Conservation (phyloP, 2,329 filamentous ascomycete species). For the Ophiostoma sp. region DNA sequence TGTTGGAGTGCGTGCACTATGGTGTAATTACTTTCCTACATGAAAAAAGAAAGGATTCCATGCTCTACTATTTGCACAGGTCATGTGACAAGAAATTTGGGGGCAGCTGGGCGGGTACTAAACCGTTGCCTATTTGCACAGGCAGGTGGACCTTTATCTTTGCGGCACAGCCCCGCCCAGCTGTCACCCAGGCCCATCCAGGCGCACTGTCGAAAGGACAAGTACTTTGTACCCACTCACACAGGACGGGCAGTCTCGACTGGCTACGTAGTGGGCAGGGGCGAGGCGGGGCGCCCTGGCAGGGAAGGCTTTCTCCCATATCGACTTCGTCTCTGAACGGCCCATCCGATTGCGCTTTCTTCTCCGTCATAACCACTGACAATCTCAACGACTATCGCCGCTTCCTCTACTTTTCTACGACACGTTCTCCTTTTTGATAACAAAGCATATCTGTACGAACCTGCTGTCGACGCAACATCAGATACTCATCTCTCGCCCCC, state of each 20-base stretch:
- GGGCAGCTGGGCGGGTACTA: background rate
- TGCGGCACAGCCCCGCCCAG: background rate
- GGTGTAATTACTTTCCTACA: background rate
- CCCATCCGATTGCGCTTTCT: conserved; percentile 7
- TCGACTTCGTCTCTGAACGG: background rate
- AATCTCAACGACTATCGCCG: background rate
- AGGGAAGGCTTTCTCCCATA: background rate
- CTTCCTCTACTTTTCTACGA: background rate
- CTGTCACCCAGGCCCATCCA: background rate
- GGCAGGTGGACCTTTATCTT: background rate
- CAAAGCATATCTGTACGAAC: background rate
- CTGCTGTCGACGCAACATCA: background rate
- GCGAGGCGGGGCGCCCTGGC: background rate
- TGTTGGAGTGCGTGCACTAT: background rate
- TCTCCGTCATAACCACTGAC: background rate
- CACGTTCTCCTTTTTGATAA: background rate
- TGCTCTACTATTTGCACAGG: background rate
- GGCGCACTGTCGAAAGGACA: background rate
- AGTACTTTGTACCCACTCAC: background rate
- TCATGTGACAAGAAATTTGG: background rate
- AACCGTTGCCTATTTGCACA: conserved; percentile 1
- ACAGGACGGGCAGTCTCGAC: background rate
- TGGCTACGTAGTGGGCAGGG: conserved; percentile 10
- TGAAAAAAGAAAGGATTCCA: background rate
- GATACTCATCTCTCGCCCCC: background rate